Evolutionary conservation across 768 basidiomycete genomes (phyloP).

Genomic region (Pleurotus pulmonarius): DNA sequence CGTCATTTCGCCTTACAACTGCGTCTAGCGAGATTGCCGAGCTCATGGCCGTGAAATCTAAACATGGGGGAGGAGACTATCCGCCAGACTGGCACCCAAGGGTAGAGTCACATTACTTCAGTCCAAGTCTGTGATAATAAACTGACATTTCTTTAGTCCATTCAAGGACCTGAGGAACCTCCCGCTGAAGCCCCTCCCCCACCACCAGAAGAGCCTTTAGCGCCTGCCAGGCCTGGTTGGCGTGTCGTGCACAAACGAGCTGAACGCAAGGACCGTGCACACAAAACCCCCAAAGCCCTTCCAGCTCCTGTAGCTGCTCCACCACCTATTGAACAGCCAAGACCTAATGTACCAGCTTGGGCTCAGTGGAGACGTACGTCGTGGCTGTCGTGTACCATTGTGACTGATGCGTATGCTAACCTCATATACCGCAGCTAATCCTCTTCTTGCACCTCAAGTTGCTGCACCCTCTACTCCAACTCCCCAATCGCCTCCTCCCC

Average conservation of each 20-base stretch:
- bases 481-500: slow-evolving; percentile 44
- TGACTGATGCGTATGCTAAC: background rate
- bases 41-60: slow-evolving; percentile 78
- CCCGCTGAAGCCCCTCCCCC: slow-evolving; percentile 37
- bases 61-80: slow-evolving; percentile 77
- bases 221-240: slow-evolving; percentile 68
- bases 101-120: slow-evolving; percentile 29
- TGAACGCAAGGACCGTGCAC: slow-evolving; percentile 46
- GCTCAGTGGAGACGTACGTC: slow-evolving; percentile 79
- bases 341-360: slow-evolving; percentile 69
- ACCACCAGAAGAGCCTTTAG: slow-evolving; percentile 38
- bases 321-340: slow-evolving; percentile 40
- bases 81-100: slow-evolving; percentile 69
- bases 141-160: slow-evolving; percentile 6
- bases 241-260: slow-evolving; percentile 66
- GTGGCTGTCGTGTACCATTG: background rate
- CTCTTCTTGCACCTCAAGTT: slow-evolving; percentile 40
- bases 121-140: slow-evolving; percentile 5
- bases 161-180: slow-evolving; percentile 28
- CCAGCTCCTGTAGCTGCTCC: slow-evolving; percentile 39
- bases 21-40: slow-evolving; percentile 72
- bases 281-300: slow-evolving; percentile 34
- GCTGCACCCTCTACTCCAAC: slow-evolving; percentile 29
- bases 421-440: slow-evolving; percentile 48
- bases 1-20: background rate